Evolutionary conservation across 495 filamentous ascomycete species (phyloP), one percentile per base, ranked within the genome.

Genomic region (Hypoxylon trugodes): DNA sequence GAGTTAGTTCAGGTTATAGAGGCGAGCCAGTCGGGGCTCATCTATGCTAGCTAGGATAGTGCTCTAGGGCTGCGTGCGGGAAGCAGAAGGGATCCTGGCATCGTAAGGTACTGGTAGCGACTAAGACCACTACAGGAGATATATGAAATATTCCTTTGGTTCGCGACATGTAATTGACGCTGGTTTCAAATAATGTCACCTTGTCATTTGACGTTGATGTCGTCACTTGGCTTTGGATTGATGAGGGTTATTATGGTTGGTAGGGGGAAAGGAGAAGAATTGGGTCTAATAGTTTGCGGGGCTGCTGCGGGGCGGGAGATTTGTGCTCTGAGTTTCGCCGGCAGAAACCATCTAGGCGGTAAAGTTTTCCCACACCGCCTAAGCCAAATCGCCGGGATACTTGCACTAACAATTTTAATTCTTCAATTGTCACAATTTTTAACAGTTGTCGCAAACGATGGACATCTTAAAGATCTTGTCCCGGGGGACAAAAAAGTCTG

Each of bases 401-500:
- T 67, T 43, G 10, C 16, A 22, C 26, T 42, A 26, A 37, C 16
- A 55, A 47, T 50, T 60, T 18, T 60, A 7, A 22, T 28, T 16
- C 15, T 22, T n/a, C 3, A 26, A 52, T 47, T n/a, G 26, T 16
- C 22, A 3, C 7, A 32, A 21, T 6, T 25, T 9, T n/a, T n/a
- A n/a, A n/a, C n/a, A n/a, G 18, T 37, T 16, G 47, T 67, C 52
- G 57, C 52, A 37, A 52, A 52, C 40, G 15, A 88, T 88, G 86
- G 86, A 90, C 72, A 83, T 89, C 60, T 75, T 89, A 55, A 89
- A 84, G 65, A 75, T 91, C 9, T 78, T 91, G 51, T 87, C 89
- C 12, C 79, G 87, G 48, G 87, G 86, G 36, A 84, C 84, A 7
- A 89, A 85, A 59, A 72, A 77, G 61, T 60, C 69, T 25, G 47